Evolutionary conservation across 768 basidiomycete genomes (phyloP).

Genomic region (Amyloporia xantha): DNA sequence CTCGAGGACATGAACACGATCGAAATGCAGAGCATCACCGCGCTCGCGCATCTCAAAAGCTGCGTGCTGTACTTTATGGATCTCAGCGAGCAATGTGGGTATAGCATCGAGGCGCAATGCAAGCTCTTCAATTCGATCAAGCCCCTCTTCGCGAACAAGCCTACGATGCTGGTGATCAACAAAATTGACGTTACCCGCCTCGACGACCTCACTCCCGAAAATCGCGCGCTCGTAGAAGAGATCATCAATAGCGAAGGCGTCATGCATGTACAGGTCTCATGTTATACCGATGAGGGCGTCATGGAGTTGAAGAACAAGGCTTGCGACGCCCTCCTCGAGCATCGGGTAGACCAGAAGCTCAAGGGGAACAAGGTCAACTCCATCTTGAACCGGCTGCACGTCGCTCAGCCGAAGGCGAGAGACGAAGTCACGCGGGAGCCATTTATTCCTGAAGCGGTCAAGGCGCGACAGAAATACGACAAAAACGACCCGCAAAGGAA

Average conservation of each 20-base stretch:
- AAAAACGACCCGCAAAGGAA: constrained; percentile 77
- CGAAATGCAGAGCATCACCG: constrained; percentile 99
- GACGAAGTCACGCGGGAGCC: constrained; percentile 87
- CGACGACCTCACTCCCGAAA: constrained; percentile 73
- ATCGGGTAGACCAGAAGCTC: constrained; percentile 90
- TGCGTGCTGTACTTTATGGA: constrained; percentile 99
- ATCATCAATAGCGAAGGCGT: constrained; percentile 74
- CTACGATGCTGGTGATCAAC: constrained; percentile 92
- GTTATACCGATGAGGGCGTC: constrained; percentile 95
- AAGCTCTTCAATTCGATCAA: constrained; percentile 99
- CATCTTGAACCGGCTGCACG: constrained; percentile 93
- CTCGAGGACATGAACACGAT: constrained; percentile 99
- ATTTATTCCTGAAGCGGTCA: constrained; percentile 83
- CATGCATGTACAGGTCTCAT: constrained; percentile 78
- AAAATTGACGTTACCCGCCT: constrained; percentile 93
- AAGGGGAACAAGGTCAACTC: constrained; percentile 90
- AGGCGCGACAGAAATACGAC: constrained; percentile 75
- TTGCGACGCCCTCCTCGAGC: constrained; percentile 91
- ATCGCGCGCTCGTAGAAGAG: constrained; percentile 76
- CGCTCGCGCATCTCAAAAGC: constrained; percentile 90
- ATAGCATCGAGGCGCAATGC: constrained; percentile 96
- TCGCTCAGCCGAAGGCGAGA: constrained; percentile 82
- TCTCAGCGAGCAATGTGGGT: constrained; percentile 96
- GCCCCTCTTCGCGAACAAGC: constrained; percentile 91
- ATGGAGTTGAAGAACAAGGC: constrained; percentile 95